phyloP scores from a whole-genome alignment of 495 filamentous ascomycete species.

The Penicillium robsamsonii region DNA sequence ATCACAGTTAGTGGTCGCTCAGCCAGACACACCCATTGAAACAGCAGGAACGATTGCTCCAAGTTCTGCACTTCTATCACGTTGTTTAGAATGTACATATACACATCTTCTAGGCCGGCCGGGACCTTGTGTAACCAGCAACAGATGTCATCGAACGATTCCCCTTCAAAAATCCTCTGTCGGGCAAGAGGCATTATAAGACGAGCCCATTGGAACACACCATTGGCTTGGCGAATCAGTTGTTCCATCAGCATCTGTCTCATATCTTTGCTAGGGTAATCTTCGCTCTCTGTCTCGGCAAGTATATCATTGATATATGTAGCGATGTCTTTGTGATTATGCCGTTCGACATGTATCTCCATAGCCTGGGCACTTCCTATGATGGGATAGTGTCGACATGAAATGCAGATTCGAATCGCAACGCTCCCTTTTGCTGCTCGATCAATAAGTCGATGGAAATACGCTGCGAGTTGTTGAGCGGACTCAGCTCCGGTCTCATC shows the following conservation, averaged over 20 bases:
- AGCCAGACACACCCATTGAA: constrained; percentile 20
- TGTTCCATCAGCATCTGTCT: no score
- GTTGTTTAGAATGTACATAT: constrained; percentile 14
- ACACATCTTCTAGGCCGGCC: constrained; percentile 10
- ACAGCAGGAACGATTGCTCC: constrained; percentile 11
- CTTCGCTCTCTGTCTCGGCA: no score
- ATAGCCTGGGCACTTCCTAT: no score
- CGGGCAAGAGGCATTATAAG: no score
- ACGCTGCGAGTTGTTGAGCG: constrained; percentile 5
- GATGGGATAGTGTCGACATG: constrained; percentile 20
- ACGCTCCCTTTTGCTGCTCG: background rate
- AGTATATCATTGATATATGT: no score
- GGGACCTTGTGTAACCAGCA: constrained; percentile 11
- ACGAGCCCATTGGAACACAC: no score
- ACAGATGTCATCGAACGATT: constrained; percentile 10
- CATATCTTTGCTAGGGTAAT: no score
- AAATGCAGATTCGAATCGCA: constrained; percentile 14
- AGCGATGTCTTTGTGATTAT: no score
- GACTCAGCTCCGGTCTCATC: constrained; percentile 21
- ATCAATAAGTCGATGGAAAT: constrained; percentile 16
- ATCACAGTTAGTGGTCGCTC: constrained; percentile 17
- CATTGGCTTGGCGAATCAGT: no score
- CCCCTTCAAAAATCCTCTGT: no score
- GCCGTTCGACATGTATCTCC: no score
- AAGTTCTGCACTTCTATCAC: constrained; percentile 7